Evolutionary conservation across 2,329 filamentous ascomycete species (phyloP).

Genomic region (Fusarium tanahbumbuense): DNA sequence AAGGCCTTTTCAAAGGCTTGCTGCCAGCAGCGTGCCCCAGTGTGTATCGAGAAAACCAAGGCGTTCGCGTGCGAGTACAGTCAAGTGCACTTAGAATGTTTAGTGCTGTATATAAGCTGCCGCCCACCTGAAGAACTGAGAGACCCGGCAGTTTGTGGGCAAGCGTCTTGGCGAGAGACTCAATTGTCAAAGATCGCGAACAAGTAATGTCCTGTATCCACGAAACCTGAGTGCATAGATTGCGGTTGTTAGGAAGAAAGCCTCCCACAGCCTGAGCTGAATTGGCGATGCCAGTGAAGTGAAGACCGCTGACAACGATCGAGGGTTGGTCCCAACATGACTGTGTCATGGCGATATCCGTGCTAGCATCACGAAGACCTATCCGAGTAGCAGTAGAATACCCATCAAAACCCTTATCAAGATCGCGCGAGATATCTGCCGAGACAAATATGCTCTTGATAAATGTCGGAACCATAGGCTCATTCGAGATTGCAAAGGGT

Average conservation of each 20-base stretch:
- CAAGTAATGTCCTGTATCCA: conserved; percentile 58
- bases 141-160: conserved; percentile 56
- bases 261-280: conserved; percentile 43
- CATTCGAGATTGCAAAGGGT: conserved; percentile 58
- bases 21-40: conserved; percentile 38
- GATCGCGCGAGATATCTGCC: conserved; percentile 49
- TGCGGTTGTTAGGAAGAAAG: conserved; percentile 62
- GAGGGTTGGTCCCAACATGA: conserved; percentile 48
- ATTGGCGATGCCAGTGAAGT: conserved; percentile 53
- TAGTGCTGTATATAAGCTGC: conserved; percentile 29
- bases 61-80: conserved; percentile 41
- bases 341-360: conserved; percentile 59
- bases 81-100: conserved; percentile 47
- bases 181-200: conserved; percentile 35
- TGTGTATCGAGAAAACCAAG: conserved; percentile 52
- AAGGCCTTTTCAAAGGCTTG: conserved; percentile 6
- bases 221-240: conserved; percentile 60
- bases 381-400: conserved; percentile 54
- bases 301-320: conserved; percentile 59
- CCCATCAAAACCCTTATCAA: conserved; percentile 54
- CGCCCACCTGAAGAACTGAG: conserved; percentile 55
- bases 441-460: conserved; percentile 61
- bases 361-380: conserved; percentile 55
- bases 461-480: conserved; percentile 62
- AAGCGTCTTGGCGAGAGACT: conserved; percentile 48